These are phyloP conservation scores for Coccomyxa subellipsoidea DNA, from an alignment of 163 green algal genomes.

Conservation along the genomic window DNA sequence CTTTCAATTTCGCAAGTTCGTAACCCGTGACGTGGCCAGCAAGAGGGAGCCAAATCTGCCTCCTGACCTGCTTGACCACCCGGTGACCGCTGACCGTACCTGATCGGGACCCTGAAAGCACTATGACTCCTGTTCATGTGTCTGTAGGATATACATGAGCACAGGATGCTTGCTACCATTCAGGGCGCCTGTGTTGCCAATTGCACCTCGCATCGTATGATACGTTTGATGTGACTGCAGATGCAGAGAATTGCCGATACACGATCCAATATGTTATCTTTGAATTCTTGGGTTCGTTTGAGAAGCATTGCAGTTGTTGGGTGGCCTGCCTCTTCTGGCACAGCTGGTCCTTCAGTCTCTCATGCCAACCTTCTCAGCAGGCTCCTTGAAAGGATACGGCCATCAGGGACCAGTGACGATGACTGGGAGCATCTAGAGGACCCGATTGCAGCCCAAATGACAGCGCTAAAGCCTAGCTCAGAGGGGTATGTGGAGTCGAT, in stretches of 20 bases:
- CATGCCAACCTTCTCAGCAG: not conserved
- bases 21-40: not conserved
- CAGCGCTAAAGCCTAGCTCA: not conserved
- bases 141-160: too few species aligned
- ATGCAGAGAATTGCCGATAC: too few species aligned
- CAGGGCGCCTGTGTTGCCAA: too few species aligned
- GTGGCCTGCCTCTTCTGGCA: not conserved
- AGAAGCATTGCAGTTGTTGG: not conserved
- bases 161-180: too few species aligned
- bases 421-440: not conserved
- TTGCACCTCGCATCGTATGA: too few species aligned
- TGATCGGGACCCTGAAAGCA: too few species aligned
- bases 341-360: not conserved
- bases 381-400: not conserved
- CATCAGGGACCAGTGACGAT: not conserved
- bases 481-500: not conserved
- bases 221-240: too few species aligned
- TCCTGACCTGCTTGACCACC: too few species aligned
- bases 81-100: too few species aligned
- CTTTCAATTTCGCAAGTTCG: not conserved
- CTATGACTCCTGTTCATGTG: too few species aligned
- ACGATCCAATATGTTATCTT: too few species aligned
- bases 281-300: too few species aligned
- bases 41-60: not conserved
- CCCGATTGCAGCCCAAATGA: not conserved